phyloP scores from a whole-genome alignment of 2,329 filamentous ascomycete species.

The Claviceps maximensis region DNA sequence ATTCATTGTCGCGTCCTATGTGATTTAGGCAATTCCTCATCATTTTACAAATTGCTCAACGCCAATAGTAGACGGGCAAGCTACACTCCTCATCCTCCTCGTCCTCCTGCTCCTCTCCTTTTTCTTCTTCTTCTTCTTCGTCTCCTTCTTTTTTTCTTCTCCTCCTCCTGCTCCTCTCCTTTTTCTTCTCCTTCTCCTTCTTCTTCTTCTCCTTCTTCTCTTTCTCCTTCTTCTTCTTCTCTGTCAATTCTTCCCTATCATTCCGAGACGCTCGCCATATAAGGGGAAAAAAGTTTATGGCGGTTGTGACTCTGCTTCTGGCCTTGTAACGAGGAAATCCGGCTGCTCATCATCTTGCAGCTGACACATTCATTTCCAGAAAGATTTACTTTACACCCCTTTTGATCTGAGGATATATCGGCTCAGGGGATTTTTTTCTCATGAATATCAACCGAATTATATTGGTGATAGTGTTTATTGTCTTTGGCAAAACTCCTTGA shows the following conservation, averaged over 20 bases:
- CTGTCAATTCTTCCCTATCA: background rate
- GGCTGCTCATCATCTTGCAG: background rate
- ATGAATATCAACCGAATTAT: conserved; percentile 16
- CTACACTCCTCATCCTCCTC: too few relatives aligned
- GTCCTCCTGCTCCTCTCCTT: background rate
- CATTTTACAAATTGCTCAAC: background rate
- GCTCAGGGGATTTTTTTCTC: conserved; percentile 7
- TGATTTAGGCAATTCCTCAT: conserved; percentile 23
- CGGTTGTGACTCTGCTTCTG: background rate
- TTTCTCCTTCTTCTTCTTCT: conserved; percentile 1
- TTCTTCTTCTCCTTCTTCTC: background rate
- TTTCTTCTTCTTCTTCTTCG: background rate
- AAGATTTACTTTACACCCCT: conserved; percentile 9
- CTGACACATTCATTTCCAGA: background rate
- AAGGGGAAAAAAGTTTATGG: background rate
- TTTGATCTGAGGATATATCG: background rate
- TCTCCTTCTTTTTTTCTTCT: too few relatives aligned
- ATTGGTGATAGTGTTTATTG: conserved; percentile 24
- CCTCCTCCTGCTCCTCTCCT: background rate
- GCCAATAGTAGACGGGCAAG: background rate
- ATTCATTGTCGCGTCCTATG: conserved; percentile 37
- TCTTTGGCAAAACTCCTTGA: conserved; percentile 8
- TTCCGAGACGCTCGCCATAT: background rate
- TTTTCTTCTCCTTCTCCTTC: background rate
- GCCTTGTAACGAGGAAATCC: background rate